Evolutionary conservation across 2,329 filamentous ascomycete genomes (phyloP), one percentile per base, ranked within the genome.

Genomic region (Apiospora phragmitis): DNA sequence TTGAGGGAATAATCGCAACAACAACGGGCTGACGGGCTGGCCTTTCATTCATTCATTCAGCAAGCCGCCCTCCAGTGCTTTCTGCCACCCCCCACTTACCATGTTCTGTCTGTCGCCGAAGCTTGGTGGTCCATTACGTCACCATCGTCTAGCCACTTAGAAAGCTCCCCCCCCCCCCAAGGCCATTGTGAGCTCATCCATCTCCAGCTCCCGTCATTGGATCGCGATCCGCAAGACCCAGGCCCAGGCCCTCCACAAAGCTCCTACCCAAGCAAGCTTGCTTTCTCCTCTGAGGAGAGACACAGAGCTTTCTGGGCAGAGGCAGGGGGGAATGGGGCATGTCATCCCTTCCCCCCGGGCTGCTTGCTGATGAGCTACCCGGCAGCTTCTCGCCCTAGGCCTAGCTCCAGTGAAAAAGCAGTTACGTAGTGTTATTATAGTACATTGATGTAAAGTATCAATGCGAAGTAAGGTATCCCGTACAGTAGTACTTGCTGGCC

Each of bases 41-140:
- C 21, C 29, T 29, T 59, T 51, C 29, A 11, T 12, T 9, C 35
- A 3, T 41, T 12, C 38, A 41, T 11, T 8, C 49, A 51, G 45
- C 45, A 51, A 51, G 49, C 49, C 47, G 38, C 38, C 38, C 38
- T 41, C 38, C 38, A 12, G 38, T 41, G 38, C 38, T 47, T 18
- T 51, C n/a, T 24, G 3, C 47, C 47, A 24, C 51, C 16, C 51
- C 26, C 51, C 29, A 55, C 49, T 51, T 51, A 24, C 24, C 47
- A 51, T 29, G 12, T 29, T 26, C 47, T 51, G 24, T 32, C 49
- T 62, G 32, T n/a, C 55, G 18, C 32, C 18, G 9, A 24, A 68
- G 38, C 47, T 43, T 70, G 35, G 49, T 38, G 47, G 69, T 70
- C 69, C n/a, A 70, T 70, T 70, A 70, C 69, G 69, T 70, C 69